phyloP scores from a whole-genome alignment of 2,329 filamentous ascomycete genomes.

The Leptographium procerum region DNA sequence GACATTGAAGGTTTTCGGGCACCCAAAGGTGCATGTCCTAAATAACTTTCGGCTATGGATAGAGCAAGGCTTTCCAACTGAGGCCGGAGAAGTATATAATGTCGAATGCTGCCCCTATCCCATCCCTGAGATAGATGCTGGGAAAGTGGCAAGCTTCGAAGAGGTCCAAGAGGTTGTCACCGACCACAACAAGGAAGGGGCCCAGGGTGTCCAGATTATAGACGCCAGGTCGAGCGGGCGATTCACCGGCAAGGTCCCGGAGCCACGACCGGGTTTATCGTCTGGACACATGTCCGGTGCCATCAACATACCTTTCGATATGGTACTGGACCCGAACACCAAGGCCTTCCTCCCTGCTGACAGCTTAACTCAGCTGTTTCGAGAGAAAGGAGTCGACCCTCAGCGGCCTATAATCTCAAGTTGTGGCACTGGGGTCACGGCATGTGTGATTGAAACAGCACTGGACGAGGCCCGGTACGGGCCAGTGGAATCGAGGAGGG shows the following conservation, averaged over 20 bases:
- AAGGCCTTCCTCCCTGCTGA: slow-evolving; percentile 67
- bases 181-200: slow-evolving; percentile 70
- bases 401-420: slow-evolving; percentile 72
- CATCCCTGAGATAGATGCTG: slow-evolving; percentile 46
- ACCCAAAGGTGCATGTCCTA: slow-evolving; percentile 75
- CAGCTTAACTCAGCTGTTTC: slow-evolving; percentile 64
- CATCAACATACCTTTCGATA: slow-evolving; percentile 67
- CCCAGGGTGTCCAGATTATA: slow-evolving; percentile 74
- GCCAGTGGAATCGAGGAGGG: slow-evolving; percentile 50
- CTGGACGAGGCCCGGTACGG: slow-evolving; percentile 69
- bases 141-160: slow-evolving; percentile 68
- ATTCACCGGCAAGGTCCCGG: slow-evolving; percentile 72
- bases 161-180: slow-evolving; percentile 67
- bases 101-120: slow-evolving; percentile 55
- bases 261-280: slow-evolving; percentile 74
- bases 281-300: slow-evolving; percentile 90
- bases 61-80: slow-evolving; percentile 67
- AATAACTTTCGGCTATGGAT: slow-evolving; percentile 97
- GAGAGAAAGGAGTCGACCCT: slow-evolving; percentile 68
- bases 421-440: slow-evolving; percentile 91
- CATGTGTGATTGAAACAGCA: slow-evolving; percentile 80
- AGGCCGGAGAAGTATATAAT: slow-evolving; percentile 63
- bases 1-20: slow-evolving; percentile 86
- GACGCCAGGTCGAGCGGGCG: slow-evolving; percentile 74
- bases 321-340: slow-evolving; percentile 69